These are phyloP conservation scores for Dictyostelium intermedium DNA, from an alignment of 78 protist species.

Conservation along the genomic window DNA sequence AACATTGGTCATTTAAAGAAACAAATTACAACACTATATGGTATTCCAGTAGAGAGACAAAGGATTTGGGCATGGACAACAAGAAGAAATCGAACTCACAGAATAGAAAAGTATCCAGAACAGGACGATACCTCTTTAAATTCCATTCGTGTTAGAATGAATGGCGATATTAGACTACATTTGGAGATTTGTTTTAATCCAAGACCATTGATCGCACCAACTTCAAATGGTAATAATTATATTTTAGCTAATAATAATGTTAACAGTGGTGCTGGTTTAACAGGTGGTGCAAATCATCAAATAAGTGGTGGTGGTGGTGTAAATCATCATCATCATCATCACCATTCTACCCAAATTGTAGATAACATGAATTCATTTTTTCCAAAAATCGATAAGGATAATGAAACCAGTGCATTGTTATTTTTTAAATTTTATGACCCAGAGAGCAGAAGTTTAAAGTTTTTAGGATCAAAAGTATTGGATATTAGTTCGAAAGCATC, in stretches of 20 bases:
- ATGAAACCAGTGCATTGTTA: constrained; percentile 5
- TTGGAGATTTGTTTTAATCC: constrained; percentile 50
- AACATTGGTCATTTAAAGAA: constrained; percentile 23
- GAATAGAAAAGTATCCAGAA: constrained; percentile 54
- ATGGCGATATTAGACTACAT: constrained; percentile 36
- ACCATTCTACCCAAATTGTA: not conserved
- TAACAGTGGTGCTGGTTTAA: not conserved
- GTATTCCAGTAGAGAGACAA: constrained; percentile 73
- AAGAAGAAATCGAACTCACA: constrained; percentile 41
- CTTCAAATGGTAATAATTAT: not conserved
- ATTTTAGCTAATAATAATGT: not conserved
- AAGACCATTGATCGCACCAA: constrained; percentile 1
- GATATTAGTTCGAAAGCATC: constrained; percentile 7
- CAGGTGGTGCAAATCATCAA: not conserved
- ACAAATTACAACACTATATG: constrained; percentile 41
- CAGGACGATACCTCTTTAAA: constrained; percentile 37
- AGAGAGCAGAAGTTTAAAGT: not conserved
- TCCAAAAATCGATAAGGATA: constrained; percentile 1
- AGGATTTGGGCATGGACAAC: constrained; percentile 61
- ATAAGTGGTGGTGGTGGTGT: not conserved
- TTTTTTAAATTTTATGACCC: constrained; percentile 63
- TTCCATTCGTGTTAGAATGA: not conserved
- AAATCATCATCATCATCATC: not conserved
- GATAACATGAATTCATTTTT: constrained; percentile 12
- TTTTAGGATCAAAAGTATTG: constrained; percentile 52